These are phyloP conservation scores for Talaromyces albobiverticillius DNA, from an alignment of 2,329 filamentous ascomycete genomes.

Conservation along the genomic window DNA sequence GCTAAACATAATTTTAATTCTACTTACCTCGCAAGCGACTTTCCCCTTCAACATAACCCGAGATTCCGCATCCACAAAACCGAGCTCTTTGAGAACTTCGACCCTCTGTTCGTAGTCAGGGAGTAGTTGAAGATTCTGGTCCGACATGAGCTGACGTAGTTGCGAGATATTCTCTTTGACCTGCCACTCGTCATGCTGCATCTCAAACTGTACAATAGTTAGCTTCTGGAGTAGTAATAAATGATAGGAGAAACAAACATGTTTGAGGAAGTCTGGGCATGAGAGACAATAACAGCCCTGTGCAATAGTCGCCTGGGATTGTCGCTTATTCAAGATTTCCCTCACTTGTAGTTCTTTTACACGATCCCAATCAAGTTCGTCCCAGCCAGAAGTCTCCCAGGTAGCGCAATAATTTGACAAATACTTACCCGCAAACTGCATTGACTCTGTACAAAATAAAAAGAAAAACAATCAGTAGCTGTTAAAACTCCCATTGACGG, in stretches of 20 bases:
- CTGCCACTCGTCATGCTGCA: constrained; percentile 95
- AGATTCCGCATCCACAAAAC: constrained; percentile 82
- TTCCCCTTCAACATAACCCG: constrained; percentile 96
- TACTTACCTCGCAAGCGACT: constrained; percentile 78
- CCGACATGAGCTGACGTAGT: constrained; percentile 83
- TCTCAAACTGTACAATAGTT: constrained; percentile 65
- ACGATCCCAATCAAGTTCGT: constrained; percentile 77
- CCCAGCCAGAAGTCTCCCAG: constrained; percentile 74
- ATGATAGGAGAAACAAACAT: constrained; percentile 57
- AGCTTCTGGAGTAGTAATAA: constrained; percentile 17
- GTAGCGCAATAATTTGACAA: constrained; percentile 66
- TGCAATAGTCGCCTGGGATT: constrained; percentile 61
- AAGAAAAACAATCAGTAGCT: not conserved
- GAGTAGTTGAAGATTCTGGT: constrained; percentile 91
- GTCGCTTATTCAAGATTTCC: constrained; percentile 72
- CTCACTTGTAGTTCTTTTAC: constrained; percentile 80
- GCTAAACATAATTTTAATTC: too few relatives aligned
- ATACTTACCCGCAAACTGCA: constrained; percentile 63
- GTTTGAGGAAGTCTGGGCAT: constrained; percentile 80
- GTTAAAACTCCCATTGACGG: not conserved
- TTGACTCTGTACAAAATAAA: constrained; percentile 40
- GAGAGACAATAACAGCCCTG: constrained; percentile 62
- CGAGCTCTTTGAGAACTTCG: constrained; percentile 83
- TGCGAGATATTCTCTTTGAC: constrained; percentile 91
- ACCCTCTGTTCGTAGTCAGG: constrained; percentile 97